Conservation (phyloP, 2,329 filamentous ascomycete genomes). For the Lachnellula hyalina region DNA sequence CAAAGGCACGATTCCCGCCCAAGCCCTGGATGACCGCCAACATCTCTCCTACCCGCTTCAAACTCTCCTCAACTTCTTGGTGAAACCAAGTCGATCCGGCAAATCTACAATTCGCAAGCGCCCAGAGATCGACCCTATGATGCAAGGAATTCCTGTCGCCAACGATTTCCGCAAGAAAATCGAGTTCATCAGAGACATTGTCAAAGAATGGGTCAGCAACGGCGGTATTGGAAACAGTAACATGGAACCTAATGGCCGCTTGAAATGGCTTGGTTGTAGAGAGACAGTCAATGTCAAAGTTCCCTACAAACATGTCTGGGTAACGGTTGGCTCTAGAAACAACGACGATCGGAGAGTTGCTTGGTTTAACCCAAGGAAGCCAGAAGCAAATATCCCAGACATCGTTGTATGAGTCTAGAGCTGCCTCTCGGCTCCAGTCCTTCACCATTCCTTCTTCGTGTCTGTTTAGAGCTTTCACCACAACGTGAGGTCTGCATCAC, state of each 20-base stretch:
- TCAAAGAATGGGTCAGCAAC: slow-evolving; percentile 66
- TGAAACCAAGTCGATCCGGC: slow-evolving; percentile 42
- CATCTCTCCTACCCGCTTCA: slow-evolving; percentile 68
- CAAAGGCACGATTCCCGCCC: slow-evolving; percentile 62
- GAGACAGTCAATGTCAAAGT: slow-evolving; percentile 48
- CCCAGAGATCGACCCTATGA: slow-evolving; percentile 54
- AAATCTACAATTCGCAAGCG: slow-evolving; percentile 47
- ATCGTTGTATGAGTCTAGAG: slow-evolving; percentile 18
- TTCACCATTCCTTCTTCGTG: neutral
- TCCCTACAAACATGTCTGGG: slow-evolving; percentile 62
- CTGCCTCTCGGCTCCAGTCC: neutral
- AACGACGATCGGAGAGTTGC: slow-evolving; percentile 43
- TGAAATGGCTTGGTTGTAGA: slow-evolving; percentile 54
- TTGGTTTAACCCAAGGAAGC: slow-evolving; percentile 32
- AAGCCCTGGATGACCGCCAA: slow-evolving; percentile 65
- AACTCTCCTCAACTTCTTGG: slow-evolving; percentile 63
- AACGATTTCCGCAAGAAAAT: slow-evolving; percentile 73
- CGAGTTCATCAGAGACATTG: slow-evolving; percentile 62
- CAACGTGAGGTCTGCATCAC: neutral
- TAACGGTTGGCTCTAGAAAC: slow-evolving; percentile 59
- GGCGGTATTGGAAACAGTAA: slow-evolving; percentile 65
- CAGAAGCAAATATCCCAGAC: slow-evolving; percentile 26
- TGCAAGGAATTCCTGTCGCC: slow-evolving; percentile 61
- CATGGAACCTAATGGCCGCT: slow-evolving; percentile 46
- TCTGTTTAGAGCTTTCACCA: neutral